These are phyloP conservation scores for Cladophialophora exuberans DNA, from an alignment of 2,329 filamentous ascomycete genomes.

Conservation along the genomic window DNA sequence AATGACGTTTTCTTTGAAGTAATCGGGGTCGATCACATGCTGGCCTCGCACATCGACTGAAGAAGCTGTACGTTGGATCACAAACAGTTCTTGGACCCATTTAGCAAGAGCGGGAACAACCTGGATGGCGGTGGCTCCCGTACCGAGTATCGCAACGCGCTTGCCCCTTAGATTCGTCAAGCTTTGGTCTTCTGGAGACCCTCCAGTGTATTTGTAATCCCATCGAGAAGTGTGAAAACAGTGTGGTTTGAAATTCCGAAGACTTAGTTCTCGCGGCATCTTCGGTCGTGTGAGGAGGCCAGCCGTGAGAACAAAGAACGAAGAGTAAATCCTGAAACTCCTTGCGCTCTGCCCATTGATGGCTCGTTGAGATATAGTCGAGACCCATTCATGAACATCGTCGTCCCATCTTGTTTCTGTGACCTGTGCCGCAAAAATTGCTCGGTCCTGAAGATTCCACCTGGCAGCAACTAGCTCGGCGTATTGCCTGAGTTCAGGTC, in stretches of 20 bases:
- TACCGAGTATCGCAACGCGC: constrained; percentile 25
- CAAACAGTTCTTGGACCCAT: constrained; percentile 49
- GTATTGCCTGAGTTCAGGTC: constrained; percentile 13
- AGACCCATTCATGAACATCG: constrained; percentile 39
- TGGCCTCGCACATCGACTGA: constrained; percentile 36
- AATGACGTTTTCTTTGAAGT: background rate
- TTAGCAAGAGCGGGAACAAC: constrained; percentile 17
- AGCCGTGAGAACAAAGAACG: constrained; percentile 38
- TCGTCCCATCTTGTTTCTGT: constrained; percentile 17
- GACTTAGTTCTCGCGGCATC: background rate
- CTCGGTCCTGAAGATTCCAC: constrained; percentile 10
- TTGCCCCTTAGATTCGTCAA: constrained; percentile 38
- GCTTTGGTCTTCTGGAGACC: constrained; percentile 39
- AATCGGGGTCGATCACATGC: constrained; percentile 15
- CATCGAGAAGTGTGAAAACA: constrained; percentile 2
- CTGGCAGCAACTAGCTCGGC: constrained; percentile 9
- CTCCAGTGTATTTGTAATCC: constrained; percentile 41
- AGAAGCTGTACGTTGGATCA: constrained; percentile 43
- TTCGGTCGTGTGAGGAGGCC: background rate
- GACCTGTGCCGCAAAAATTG: constrained; percentile 22
- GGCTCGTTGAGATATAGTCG: too few relatives aligned
- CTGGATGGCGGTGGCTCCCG: constrained; percentile 27
- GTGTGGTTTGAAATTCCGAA: background rate
- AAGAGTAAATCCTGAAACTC: constrained; percentile 36
- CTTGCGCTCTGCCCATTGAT: constrained; percentile 35